Evolutionary conservation across 192 early-diverging fungal genomes (phyloP), one percentile per base, ranked within the genome.

Genomic region (Linderina pennispora): DNA sequence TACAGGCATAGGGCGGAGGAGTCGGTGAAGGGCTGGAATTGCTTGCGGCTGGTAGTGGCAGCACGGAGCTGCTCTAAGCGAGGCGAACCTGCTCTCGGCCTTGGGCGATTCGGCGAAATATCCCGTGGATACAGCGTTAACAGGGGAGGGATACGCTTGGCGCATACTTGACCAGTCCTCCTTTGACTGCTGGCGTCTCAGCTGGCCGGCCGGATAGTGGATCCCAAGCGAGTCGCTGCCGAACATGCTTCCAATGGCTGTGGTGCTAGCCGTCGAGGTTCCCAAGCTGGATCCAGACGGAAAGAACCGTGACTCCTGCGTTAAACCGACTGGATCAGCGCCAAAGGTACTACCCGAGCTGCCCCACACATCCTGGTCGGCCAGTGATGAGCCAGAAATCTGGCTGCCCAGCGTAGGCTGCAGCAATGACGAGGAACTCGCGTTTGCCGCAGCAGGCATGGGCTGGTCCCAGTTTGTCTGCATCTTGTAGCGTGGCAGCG

Each of bases 341-440:
- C 44, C 2, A 36, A 40, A 39, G 26, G 21, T 7, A 8, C 36
- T n/a, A 25, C 28, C 45, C 17, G 35, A 23, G 58, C 58, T 60
- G 15, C 41, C 34, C 66, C 66, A 70, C 39, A 62, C 50, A n/a
- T 70, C 59, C 43, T 59, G 62, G 32, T 70, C 66, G 11, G 62
- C 62, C 35, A 70, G 55, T 3, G 66, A 58, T 3, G 58, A 48
- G 0, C 59, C 59, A 1, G 66, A 62, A 47, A 36, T 54, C 20
- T 70, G 66, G 2, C 55, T 40, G 40, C 59, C 58, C 19, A 42
- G 44, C 8, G 22, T 40, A 8, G 26, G 18, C 21, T 49, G 37
- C 2, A 26, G 43, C 36, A 46, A 43, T 20, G 20, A 36, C 8
- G 40, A 25, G 14, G 33, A 23, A 3, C 28, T 10, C 14, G 43